phyloP scores from a whole-genome alignment of 2,329 filamentous ascomycete genomes.

The Botryotinia narcissicola region DNA sequence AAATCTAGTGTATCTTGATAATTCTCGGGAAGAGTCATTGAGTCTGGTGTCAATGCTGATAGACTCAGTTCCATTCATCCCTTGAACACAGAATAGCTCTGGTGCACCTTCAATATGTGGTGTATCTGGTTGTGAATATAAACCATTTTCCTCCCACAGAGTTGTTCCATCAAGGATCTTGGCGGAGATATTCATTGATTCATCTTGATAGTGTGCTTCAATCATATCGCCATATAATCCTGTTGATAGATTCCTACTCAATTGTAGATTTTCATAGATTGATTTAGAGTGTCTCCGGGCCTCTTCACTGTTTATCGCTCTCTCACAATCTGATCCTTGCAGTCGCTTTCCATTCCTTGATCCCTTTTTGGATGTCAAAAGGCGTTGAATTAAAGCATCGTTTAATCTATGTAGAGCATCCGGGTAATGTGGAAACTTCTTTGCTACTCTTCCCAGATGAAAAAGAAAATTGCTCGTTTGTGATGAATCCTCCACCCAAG shows the following conservation, averaged over 20 bases:
- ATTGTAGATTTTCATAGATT: neutral
- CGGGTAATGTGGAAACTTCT: neutral
- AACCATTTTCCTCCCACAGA: neutral
- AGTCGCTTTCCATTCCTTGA: neutral
- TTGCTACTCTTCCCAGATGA: conserved; percentile 5
- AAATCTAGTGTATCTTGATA: neutral
- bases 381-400: neutral
- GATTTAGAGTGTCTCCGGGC: neutral
- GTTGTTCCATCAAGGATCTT: neutral
- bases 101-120: neutral
- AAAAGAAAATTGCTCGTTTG: conserved; percentile 1
- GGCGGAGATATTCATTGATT: neutral
- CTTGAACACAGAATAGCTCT: neutral
- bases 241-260: neutral
- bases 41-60: neutral
- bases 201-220: neutral
- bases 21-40: neutral
- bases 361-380: neutral
- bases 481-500: neutral
- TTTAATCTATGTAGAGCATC: neutral
- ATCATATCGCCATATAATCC: neutral
- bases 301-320: neutral
- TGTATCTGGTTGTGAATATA: neutral
- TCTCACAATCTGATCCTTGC: neutral
- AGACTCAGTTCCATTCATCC: neutral